Evolutionary conservation across 805 yeast genomes (phyloP), one percentile per base, ranked within the genome.

Genomic region (Hanseniaspora valbyensis): DNA sequence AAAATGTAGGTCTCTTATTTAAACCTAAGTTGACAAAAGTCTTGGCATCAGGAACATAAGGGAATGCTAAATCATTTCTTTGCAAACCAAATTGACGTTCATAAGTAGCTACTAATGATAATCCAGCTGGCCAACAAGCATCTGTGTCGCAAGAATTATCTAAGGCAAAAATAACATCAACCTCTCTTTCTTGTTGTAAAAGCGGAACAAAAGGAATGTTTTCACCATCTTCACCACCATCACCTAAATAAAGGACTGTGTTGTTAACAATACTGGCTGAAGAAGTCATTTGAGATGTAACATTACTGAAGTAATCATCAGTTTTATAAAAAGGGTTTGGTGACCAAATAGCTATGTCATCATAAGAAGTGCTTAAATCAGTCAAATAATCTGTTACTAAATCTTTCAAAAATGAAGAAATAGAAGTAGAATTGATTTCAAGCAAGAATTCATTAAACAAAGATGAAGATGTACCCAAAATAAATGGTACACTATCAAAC

Each of bases 401-500:
- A 28, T 66, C 60, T 53, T 69, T 67, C 12, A 79, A 55, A 18
- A 65, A 65, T n/a, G 79, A 77, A 2, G 69, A 53, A 3, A 74
- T 54, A 18, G 75, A 73, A 1, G 79, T 70, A 28, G 76, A 61
- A 60, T 80, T 76, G 52, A 83, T 63, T 55, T 73, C 72, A 41
- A 81, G 64, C 18, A 84, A 60, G 46, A 81, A 69, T 61, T 78
- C 79, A 61, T 83, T 86, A 70, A 87, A 87, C 43, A 87, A 65
- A 1, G 90, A 72, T 2, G 95, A 82, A 1, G 95, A 84, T 6
- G 95, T 80, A 34, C 94, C 95, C 66, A 85, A 69, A 29, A 84
- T 67, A 60, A 77, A 88, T 6, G 95, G 94, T 7, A 84, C 80
- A 58, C 85, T 85, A 64, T 88, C 95, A 53, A 74, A 80, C 2